Conservation (phyloP, 1,284 basidiomycete genomes). For the Cutaneotrichosporon cutaneum region DNA sequence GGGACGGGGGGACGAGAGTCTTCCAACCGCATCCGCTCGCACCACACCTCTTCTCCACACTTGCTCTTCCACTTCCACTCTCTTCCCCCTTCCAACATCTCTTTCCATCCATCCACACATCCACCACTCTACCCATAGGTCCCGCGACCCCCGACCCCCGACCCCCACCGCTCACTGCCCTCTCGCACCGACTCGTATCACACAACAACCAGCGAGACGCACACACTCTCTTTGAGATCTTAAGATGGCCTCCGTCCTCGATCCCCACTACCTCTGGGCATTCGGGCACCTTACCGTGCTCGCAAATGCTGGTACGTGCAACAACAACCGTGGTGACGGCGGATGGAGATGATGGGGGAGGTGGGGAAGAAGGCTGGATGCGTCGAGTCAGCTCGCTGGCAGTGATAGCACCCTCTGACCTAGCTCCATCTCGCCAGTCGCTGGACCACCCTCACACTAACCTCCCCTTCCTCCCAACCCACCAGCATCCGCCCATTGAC, state of each 20-base stretch:
- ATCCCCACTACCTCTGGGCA: constrained; percentile 52
- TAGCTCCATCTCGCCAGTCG: background rate
- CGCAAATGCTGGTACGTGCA: constrained; percentile 39
- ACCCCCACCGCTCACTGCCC: background rate
- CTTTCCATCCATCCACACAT: background rate
- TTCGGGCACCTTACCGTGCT: constrained; percentile 47
- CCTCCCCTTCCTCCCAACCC: too few relatives aligned
- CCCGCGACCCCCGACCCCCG: background rate
- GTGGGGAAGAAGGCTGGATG: background rate
- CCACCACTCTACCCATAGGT: background rate
- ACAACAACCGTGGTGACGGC: background rate
- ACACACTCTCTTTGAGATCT: background rate
- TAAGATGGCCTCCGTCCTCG: constrained; percentile 32
- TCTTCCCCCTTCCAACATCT: background rate
- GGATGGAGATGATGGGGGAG: background rate
- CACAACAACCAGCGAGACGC: background rate
- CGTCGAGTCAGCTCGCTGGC: background rate
- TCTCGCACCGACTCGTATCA: background rate
- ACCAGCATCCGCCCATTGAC: too few relatives aligned
- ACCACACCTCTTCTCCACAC: background rate
- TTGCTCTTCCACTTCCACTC: background rate
- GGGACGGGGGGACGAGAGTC: too few relatives aligned
- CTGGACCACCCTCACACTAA: background rate
- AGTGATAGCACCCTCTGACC: background rate
- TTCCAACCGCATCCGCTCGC: background rate